Conservation (phyloP, 768 basidiomycete genomes). For the Cyclocybe cylindracea region DNA sequence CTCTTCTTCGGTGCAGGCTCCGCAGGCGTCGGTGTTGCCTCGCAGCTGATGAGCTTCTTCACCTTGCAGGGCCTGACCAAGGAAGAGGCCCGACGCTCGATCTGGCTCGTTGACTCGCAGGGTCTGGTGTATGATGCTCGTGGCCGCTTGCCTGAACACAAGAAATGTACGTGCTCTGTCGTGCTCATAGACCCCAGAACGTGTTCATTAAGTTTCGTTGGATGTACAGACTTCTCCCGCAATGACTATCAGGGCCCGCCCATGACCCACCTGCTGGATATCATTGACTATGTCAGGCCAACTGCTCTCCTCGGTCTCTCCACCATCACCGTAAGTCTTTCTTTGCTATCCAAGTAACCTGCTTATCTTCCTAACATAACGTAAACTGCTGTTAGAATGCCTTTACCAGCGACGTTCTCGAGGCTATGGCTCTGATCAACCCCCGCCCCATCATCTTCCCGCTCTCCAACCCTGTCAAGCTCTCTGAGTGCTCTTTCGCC, state of each 20-base stretch:
- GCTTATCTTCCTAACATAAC: background rate
- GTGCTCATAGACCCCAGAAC: background rate
- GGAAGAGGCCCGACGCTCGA: slow-evolving; percentile 73
- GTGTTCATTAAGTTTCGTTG: slow-evolving; percentile 1
- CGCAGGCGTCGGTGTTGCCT: slow-evolving; percentile 90
- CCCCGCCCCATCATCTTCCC: slow-evolving; percentile 90
- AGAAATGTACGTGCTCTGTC: slow-evolving; percentile 58
- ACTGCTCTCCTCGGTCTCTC: slow-evolving; percentile 90
- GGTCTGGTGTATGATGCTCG: slow-evolving; percentile 81
- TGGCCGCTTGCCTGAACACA: slow-evolving; percentile 77
- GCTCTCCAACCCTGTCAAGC: slow-evolving; percentile 83
- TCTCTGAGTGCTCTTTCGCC: slow-evolving; percentile 79
- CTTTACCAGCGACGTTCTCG: slow-evolving; percentile 71
- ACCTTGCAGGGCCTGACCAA: slow-evolving; percentile 73
- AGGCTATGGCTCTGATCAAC: slow-evolving; percentile 78
- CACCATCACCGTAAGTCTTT: slow-evolving; percentile 59
- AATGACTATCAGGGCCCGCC: slow-evolving; percentile 77
- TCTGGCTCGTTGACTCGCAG: slow-evolving; percentile 87
- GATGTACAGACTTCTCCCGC: slow-evolving; percentile 71
- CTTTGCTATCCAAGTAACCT: background rate
- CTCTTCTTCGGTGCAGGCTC: slow-evolving; percentile 93
- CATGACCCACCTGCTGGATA: slow-evolving; percentile 72
- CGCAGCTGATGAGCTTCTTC: slow-evolving; percentile 89
- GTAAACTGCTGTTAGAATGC: slow-evolving; percentile 48
- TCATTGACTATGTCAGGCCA: slow-evolving; percentile 80